Base-by-base conservation (phyloP, 352 stramenopile species). In the Globisporangium spinosum region DNA sequence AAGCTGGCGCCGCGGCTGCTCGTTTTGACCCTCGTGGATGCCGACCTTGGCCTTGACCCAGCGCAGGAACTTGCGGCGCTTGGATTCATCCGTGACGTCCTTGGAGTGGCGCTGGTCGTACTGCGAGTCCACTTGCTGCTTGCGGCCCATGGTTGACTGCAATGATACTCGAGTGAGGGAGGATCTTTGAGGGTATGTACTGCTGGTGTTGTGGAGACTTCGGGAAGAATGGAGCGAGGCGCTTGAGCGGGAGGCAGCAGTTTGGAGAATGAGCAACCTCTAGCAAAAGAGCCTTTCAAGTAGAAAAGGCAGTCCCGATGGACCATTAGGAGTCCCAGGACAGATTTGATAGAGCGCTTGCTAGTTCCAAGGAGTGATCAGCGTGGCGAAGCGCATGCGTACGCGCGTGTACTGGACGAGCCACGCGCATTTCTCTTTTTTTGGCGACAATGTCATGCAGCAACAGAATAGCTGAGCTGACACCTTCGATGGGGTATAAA, bases 31-130 rank as follows among this genome's bases (percentile, higher is more conserved):
- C 3, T 65, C 60, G 13, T 58, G 60, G 57, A 81, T 64, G 32
- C 80, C 78, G 55, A 89, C 80, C 40, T 76, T 76, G 51, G 71
- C 77, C 38, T 83, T 86, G 73, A 89, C 78, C 81, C 81, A 89
- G 55, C 79, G 79, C 66, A 89, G 77, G 76, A 89, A 85, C 34
- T 78, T 77, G 25, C 81, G 78, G 23, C 81, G 81, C 71, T 81
- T 89, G 67, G 73, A 82, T 45, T 87, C 81, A 51, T 89, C 76
- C 15, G 69, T 63, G 9, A 65, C 70, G 40, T 85, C 77, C n/a
- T 64, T 66, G 6, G 71, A 73, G 13, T 72, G 67, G 6, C 70
- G 75, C 53, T 85, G 79, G 34, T 83, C 77, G 43, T 78, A 87
- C 55, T 83, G 69, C 1, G 58, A 27, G 34, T 65, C 15, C 17